Conservation (phyloP, 2,329 filamentous ascomycete species). For the Aspergillus quadrilineatus region DNA sequence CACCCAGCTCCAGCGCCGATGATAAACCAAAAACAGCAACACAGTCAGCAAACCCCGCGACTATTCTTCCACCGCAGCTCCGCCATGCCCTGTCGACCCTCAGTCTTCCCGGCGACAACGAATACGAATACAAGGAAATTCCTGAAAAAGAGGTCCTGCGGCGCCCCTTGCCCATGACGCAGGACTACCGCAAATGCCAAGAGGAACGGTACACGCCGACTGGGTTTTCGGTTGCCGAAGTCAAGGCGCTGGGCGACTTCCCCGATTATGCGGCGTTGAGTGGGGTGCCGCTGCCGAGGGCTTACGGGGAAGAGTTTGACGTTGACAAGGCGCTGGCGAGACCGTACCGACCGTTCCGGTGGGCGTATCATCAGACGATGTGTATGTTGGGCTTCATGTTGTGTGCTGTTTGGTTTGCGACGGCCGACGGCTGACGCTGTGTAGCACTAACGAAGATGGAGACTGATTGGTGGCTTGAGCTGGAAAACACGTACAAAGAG, state of each 20-base stretch:
- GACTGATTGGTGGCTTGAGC: conserved; percentile 83
- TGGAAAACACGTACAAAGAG: conserved; percentile 69
- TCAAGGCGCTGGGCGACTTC: conserved; percentile 70
- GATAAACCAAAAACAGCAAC: conserved; percentile 40
- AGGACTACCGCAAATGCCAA: conserved; percentile 39
- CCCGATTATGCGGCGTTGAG: conserved; percentile 75
- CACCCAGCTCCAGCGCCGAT: conserved; percentile 30
- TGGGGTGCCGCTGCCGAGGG: conserved; percentile 68
- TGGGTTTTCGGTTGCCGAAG: conserved; percentile 68
- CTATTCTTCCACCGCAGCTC: conserved; percentile 54
- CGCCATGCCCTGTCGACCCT: conserved; percentile 44
- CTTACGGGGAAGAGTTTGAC: conserved; percentile 62
- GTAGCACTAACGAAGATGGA: conserved; percentile 75
- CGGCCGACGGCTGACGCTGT: background rate
- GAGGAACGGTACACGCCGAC: conserved; percentile 58
- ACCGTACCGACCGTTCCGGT: conserved; percentile 78
- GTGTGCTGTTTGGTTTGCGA: background rate
- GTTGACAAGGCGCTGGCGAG: conserved; percentile 67
- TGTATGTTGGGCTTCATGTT: conserved; percentile 56
- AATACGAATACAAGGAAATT: conserved; percentile 20
- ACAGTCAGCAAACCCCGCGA: conserved; percentile 41
- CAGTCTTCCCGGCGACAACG: conserved; percentile 20
- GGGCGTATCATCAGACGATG: conserved; percentile 89
- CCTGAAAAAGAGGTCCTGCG: conserved; percentile 34
- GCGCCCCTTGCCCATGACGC: conserved; percentile 42